Base-by-base conservation (phyloP, 2,329 filamentous ascomycete species). In the Aureobasidium sp. region DNA sequence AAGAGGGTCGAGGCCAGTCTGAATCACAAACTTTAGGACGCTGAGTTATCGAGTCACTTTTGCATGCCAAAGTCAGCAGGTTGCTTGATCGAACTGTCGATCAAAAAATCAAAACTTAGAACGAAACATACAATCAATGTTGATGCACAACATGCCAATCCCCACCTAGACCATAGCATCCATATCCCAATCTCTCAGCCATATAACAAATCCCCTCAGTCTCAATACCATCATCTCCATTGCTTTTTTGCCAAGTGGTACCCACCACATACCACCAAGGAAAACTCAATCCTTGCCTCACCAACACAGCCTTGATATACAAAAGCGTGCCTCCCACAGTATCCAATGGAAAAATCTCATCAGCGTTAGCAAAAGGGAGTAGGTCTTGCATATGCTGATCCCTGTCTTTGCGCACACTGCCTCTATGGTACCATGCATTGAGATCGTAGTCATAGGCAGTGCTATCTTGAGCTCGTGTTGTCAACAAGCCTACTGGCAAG, bases 181-280 rank as follows among this genome's bases (percentile, higher is more conserved):
- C 41, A 32, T 27, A 45, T 0, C 53, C 53, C n/a, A 45, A 37
- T 7, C 27, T 34, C n/a, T 57, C 41, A 3, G 41, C 41, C 39
- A 57, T 9, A 21, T 74, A 75, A 64, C 72, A 75, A 21, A 76
- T 63, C 0, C 74, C 73, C 58, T 76, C 73, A 3, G 73, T 72
- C 65, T 75, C 73, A 27, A 75, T 68, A 1, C 73, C 74, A 16
- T 71, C 69, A 67, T 68, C 72, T 6, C 73, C 74, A 5, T 72
- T 67, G 1, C 15, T 39, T 39, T 68, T 68, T 10, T 66, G 65
- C 72, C 72, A 75, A 2, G 69, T 71, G 8, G 72, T 71, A n/a
- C 73, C 72, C 11, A 73, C 68, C 8, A 73, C 66, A 47, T 72
- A 70, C 37, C 66, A 71, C 10, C 69, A 67, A 5, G 74, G 73